phyloP scores from a whole-genome alignment of 1,284 basidiomycete genomes.

The Sphaerobolus stellatus region DNA sequence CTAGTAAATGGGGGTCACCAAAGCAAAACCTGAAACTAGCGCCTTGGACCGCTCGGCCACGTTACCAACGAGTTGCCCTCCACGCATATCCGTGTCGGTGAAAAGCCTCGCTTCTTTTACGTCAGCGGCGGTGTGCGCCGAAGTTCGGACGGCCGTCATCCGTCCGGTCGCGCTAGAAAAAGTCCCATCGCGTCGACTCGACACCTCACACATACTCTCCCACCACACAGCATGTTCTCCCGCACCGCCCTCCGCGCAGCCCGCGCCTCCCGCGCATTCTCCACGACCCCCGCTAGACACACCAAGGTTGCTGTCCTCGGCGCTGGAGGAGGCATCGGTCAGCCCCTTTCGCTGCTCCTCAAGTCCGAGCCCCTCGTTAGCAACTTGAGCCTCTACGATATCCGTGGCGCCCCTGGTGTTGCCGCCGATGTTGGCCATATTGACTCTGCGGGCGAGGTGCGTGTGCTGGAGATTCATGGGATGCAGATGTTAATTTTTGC shows the following conservation, averaged over 20 bases:
- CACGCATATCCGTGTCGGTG: background rate
- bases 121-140: background rate
- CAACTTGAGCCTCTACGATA: conserved; percentile 82
- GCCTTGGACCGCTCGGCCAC: conserved; percentile 16
- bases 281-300: conserved; percentile 68
- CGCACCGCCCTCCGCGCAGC: conserved; percentile 53
- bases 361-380: conserved; percentile 85
- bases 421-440: conserved; percentile 93
- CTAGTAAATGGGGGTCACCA: conserved; percentile 9
- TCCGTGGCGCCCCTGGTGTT: conserved; percentile 89
- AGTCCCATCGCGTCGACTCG: background rate
- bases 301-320: conserved; percentile 90
- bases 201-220: too few species aligned
- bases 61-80: conserved; percentile 3
- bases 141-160: background rate
- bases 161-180: background rate
- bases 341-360: conserved; percentile 85
- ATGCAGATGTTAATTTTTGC: conserved; percentile 12
- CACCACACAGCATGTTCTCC: conserved; percentile 47
- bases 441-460: conserved; percentile 82
- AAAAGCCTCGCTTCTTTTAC: background rate
- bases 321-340: conserved; percentile 91
- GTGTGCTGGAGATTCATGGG: conserved; percentile 20
- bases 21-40: conserved; percentile 14
- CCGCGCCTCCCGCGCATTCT: conserved; percentile 64